These are phyloP conservation scores for Flaveria sonorensis DNA, from an alignment of 129 eudicot species.

Conservation along the genomic window DNA sequence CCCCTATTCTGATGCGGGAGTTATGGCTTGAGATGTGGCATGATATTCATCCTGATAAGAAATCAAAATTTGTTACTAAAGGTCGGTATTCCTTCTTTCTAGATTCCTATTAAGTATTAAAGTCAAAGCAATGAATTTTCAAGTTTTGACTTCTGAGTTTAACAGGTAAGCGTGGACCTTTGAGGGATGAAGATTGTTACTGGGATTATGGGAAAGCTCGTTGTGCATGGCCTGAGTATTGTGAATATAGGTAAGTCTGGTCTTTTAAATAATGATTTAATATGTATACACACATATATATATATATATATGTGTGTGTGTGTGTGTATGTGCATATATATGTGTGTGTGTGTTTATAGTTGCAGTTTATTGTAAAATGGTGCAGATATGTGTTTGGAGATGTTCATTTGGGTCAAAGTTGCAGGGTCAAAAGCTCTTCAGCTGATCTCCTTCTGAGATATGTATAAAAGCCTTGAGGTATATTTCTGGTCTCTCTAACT, in stretches of 20 bases:
- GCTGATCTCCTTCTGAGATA: constrained; percentile 66
- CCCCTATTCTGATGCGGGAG: constrained; percentile 92
- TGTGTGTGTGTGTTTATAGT: neutral
- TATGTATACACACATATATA: neutral
- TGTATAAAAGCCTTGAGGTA: constrained; percentile 49
- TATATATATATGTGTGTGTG: neutral
- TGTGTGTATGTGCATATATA: neutral
- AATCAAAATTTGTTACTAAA: constrained; percentile 80
- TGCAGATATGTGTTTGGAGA: constrained; percentile 84
- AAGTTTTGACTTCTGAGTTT: constrained; percentile 23
- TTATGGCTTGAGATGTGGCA: constrained; percentile 99
- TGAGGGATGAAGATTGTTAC: constrained; percentile 90
- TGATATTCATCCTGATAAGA: constrained; percentile 89
- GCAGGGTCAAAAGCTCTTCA: constrained; percentile 71
- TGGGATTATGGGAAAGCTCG: constrained; percentile 98
- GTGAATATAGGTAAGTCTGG: constrained; percentile 78
- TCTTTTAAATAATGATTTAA: constrained; percentile 1
- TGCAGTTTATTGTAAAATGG: constrained; percentile 21
- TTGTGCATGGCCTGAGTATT: constrained; percentile 91
- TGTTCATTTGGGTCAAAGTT: constrained; percentile 96
- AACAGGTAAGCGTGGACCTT: constrained; percentile 89
- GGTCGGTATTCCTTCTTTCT: constrained; percentile 39
- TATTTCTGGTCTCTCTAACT: constrained; percentile 13
- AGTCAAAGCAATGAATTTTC: constrained; percentile 4
- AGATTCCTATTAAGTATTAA: constrained; percentile 13